A percentile compares a stretch with the other conserved stretches of the same genome.
Conservation (phyloP, 2,329 filamentous ascomycete species). For the Trichoderma aggressivum region DNA sequence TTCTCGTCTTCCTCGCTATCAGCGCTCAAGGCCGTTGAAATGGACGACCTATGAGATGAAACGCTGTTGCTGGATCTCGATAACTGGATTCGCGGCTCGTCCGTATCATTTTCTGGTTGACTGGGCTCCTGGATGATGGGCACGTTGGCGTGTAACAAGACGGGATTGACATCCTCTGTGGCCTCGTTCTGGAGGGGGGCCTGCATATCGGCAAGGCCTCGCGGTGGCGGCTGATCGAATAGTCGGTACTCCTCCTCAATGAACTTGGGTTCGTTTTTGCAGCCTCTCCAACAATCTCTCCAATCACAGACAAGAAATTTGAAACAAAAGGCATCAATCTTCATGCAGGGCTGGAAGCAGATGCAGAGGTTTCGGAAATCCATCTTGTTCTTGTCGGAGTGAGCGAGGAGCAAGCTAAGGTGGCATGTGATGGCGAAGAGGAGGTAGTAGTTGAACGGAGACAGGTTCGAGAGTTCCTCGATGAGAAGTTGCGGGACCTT, state of each 20-base stretch:
- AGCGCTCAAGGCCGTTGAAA: constrained; percentile 46
- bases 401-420: constrained; percentile 83
- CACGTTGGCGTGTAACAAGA: constrained; percentile 63
- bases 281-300: constrained; percentile 96
- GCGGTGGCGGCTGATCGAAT: constrained; percentile 56
- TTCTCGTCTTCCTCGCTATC: constrained; percentile 36
- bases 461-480: constrained; percentile 88
- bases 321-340: constrained; percentile 93
- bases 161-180: constrained; percentile 18
- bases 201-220: constrained; percentile 42
- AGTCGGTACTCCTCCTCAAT: constrained; percentile 65
- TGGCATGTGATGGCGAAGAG: constrained; percentile 97
- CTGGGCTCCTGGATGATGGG: constrained; percentile 34
- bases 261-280: constrained; percentile 80
- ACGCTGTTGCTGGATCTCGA: constrained; percentile 44
- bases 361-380: constrained; percentile 93
- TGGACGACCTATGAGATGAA: constrained; percentile 41
- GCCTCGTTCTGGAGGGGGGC: constrained; percentile 26
- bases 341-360: constrained; percentile 96
- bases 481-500: constrained; percentile 81
- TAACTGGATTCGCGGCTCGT: constrained; percentile 43
- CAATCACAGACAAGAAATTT: constrained; percentile 93
- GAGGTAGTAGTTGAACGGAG: constrained; percentile 96
- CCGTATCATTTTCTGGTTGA: constrained; percentile 29
- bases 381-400: constrained; percentile 97